Conservation (phyloP, 73 alveolate genomes). For the Tetrahymena borealis region DNA sequence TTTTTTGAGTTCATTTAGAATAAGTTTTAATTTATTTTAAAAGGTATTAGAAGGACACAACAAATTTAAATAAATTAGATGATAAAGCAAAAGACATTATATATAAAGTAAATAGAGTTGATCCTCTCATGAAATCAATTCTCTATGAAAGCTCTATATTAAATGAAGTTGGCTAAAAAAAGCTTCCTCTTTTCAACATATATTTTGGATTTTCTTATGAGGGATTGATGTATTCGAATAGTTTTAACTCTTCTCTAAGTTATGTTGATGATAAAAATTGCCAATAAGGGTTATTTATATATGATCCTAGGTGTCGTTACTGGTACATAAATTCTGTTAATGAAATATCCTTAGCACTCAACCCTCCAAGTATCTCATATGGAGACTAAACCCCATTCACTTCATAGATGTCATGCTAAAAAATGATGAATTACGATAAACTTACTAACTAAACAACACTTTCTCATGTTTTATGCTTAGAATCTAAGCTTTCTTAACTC, state of each 20-base stretch:
- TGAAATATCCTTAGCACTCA: not conserved
- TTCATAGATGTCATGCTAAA: not conserved
- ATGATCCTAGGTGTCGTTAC: not conserved
- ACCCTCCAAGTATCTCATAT: not conserved
- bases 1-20: no score
- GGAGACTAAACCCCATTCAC: not conserved
- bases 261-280: not conserved
- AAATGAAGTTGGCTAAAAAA: not conserved
- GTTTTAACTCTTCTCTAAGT: not conserved
- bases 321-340: not conserved
- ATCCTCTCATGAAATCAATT: not conserved
- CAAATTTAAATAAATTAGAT: not conserved
- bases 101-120: not conserved
- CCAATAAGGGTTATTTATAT: not conserved
- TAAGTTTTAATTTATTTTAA: no score
- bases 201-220: not conserved
- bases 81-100: not conserved
- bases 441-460: not conserved
- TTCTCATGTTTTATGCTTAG: not conserved
- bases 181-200: not conserved
- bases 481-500: not conserved
- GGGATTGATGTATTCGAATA: not conserved
- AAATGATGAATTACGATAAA: not conserved
- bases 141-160: not conserved
- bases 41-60: not conserved